Percentiles rank a stretch among this genome's conserved stretches.
Evolutionary conservation across 2,329 filamentous ascomycete species (phyloP).

Genomic region (Trichoderma breve): DNA sequence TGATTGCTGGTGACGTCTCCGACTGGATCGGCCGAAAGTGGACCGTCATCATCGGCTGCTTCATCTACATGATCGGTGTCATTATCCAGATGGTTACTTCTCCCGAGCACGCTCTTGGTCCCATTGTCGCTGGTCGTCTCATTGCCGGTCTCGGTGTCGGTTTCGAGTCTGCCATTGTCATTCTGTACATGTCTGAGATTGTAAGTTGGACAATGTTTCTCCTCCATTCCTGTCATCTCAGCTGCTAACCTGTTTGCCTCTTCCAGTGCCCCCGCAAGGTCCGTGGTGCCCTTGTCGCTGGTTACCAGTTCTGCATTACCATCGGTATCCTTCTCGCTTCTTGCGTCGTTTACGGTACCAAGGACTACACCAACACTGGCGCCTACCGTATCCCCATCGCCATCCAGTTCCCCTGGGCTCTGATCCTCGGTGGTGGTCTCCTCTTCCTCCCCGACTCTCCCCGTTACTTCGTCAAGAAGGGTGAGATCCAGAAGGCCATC

Average conservation of each 20-base stretch:
- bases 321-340: constrained; percentile 74
- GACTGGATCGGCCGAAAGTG: constrained; percentile 72
- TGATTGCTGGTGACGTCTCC: constrained; percentile 74
- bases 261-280: constrained; percentile 62
- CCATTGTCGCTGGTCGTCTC: constrained; percentile 71
- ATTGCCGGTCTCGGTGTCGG: constrained; percentile 76
- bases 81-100: constrained; percentile 62
- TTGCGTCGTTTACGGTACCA: constrained; percentile 69
- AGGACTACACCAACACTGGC: constrained; percentile 59
- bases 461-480: constrained; percentile 80
- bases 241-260: neutral
- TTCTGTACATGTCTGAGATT: constrained; percentile 86
- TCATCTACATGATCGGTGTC: constrained; percentile 68
- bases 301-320: constrained; percentile 82
- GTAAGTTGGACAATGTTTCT: constrained; percentile 36
- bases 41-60: constrained; percentile 69
- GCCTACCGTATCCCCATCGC: constrained; percentile 79
- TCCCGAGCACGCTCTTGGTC: constrained; percentile 48
- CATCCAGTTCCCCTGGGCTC: constrained; percentile 76
- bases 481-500: constrained; percentile 64
- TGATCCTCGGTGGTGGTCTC: constrained; percentile 71
- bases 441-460: constrained; percentile 80
- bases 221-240: neutral
- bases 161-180: constrained; percentile 76
- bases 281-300: constrained; percentile 73